phyloP scores from a whole-genome alignment of 1,139 yeast species.

The Saccharomycopsis hybrid region DNA sequence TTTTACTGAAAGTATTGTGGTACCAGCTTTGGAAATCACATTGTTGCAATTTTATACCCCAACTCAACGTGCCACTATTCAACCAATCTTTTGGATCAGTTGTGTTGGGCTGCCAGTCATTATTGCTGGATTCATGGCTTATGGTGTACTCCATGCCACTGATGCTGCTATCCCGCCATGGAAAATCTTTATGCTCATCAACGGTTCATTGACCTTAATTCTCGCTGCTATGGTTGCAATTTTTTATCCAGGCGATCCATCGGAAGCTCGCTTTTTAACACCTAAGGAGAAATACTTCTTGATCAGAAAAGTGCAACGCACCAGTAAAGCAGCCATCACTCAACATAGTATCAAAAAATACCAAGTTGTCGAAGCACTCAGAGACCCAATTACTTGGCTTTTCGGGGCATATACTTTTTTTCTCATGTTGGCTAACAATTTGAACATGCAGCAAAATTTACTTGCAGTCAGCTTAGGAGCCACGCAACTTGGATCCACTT shows the following conservation, averaged over 20 bases:
- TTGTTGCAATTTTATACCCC: conserved; percentile 33
- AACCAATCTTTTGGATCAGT: conserved; percentile 33
- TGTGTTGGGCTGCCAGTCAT: conserved; percentile 34
- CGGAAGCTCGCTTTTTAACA: conserved; percentile 30
- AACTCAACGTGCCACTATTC: conserved; percentile 31
- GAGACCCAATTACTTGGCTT: conserved; percentile 37
- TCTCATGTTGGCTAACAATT: conserved; percentile 37
- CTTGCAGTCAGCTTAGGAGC: conserved; percentile 35
- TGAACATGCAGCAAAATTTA: conserved; percentile 37
- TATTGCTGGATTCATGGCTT: conserved; percentile 33
- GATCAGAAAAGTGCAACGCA: conserved; percentile 31
- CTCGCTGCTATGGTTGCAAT: conserved; percentile 25
- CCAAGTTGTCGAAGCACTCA: conserved; percentile 34
- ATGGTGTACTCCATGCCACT: conserved; percentile 31
- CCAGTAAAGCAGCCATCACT: conserved; percentile 34
- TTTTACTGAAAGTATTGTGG: conserved; percentile 31
- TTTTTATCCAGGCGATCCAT: conserved; percentile 35
- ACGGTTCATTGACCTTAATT: conserved; percentile 28
- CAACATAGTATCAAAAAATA: conserved; percentile 32
- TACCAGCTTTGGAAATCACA: conserved; percentile 34
- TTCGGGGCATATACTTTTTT: conserved; percentile 31
- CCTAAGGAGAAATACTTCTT: conserved; percentile 33
- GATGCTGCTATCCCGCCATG: conserved; percentile 24
- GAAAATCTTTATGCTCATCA: conserved; percentile 27
- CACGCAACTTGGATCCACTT: conserved; percentile 25